Conservation (phyloP, 2,329 filamentous ascomycete genomes). For the Pseudogymnoascus sp. region DNA sequence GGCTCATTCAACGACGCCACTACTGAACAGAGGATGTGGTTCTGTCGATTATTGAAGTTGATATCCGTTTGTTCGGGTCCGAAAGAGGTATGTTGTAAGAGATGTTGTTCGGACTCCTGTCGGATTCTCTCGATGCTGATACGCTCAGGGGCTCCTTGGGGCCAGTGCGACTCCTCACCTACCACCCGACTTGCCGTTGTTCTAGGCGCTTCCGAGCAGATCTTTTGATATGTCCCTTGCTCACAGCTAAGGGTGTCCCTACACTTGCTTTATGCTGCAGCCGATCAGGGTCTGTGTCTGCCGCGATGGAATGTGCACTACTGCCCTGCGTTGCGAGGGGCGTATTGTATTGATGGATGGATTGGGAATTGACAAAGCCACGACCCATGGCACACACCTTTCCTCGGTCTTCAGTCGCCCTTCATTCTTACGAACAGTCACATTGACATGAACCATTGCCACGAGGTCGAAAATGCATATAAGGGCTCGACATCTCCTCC, state of each 20-base stretch:
- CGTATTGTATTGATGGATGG: neutral
- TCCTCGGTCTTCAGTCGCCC: neutral
- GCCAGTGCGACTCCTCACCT: neutral
- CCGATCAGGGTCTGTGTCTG: neutral
- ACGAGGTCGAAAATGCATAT: conserved; percentile 2
- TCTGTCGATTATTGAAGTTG: neutral
- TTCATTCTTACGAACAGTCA: neutral
- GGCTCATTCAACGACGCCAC: neutral
- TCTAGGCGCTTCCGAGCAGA: neutral
- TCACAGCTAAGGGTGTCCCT: neutral
- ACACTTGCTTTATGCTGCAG: neutral
- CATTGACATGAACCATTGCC: neutral
- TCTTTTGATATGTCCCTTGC: neutral
- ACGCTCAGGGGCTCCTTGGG: neutral
- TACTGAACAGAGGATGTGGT: neutral
- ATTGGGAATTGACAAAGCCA: neutral
- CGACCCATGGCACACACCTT: neutral
- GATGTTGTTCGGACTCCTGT: neutral
- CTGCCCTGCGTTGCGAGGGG: neutral
- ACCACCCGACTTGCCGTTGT: neutral
- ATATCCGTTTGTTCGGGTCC: neutral
- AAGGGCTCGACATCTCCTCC: conserved; percentile 1
- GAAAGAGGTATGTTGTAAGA: neutral
- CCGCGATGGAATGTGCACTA: neutral
- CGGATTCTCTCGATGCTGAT: neutral